Conservation (phyloP, 1,139 yeast species). For the Suhomyces kunorum region DNA sequence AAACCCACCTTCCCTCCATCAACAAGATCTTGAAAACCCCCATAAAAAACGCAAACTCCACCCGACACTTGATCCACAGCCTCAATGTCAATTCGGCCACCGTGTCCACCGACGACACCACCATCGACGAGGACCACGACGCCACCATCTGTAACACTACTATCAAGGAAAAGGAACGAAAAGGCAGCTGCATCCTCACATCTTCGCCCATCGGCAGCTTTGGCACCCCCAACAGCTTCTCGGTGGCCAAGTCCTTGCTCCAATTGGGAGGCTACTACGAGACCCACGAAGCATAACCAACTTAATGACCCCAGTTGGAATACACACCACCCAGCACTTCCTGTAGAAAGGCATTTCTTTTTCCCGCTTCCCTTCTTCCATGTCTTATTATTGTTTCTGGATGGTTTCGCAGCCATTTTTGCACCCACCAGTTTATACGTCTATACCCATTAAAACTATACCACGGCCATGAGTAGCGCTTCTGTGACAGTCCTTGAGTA, state of each 20-base stretch:
- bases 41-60: conserved; percentile 35
- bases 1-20: conserved; percentile 37
- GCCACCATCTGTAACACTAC: conserved; percentile 22
- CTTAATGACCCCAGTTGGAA: conserved; percentile 10
- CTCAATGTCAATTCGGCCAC: conserved; percentile 11
- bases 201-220: conserved; percentile 40
- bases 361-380: neutral
- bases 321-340: conserved; percentile 2
- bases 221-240: conserved; percentile 53
- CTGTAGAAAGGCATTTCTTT: conserved; percentile 1
- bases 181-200: conserved; percentile 15
- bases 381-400: conserved; percentile 1
- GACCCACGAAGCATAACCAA: conserved; percentile 7
- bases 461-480: neutral
- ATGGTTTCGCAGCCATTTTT: neutral
- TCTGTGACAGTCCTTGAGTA: too few relatives aligned
- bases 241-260: conserved; percentile 50
- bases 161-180: conserved; percentile 15
- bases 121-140: conserved; percentile 38
- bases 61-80: conserved; percentile 21
- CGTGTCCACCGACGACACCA: conserved; percentile 34
- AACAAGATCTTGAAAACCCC: conserved; percentile 51
- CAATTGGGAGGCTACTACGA: conserved; percentile 37
- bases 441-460: neutral
- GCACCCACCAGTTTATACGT: conserved; percentile 1